phyloP scores from a whole-genome alignment of 129 eudicot genomes.

The sunflower (Helianthus annuus) region DNA sequence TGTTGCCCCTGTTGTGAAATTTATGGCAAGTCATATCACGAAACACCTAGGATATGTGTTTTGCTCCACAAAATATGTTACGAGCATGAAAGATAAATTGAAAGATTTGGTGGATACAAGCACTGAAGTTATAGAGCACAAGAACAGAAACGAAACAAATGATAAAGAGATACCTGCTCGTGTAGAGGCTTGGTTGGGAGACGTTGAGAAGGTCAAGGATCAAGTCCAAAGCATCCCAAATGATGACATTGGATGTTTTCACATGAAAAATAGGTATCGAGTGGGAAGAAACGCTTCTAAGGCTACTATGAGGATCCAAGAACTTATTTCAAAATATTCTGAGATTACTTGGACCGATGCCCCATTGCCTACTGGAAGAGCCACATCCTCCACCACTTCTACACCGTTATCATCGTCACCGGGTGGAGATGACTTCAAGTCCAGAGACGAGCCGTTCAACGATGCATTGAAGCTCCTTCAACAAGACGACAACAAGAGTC shows the following conservation, averaged over 20 bases:
- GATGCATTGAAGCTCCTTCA: conserved; percentile 7
- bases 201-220: conserved; percentile 1
- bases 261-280: conserved; percentile 10
- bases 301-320: background rate
- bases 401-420: background rate
- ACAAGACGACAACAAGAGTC: conserved; percentile 2
- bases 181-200: conserved; percentile 19
- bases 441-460: background rate
- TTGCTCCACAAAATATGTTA: conserved; percentile 1
- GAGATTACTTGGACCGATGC: background rate
- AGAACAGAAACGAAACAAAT: background rate
- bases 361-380: background rate
- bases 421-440: conserved; percentile 1
- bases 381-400: conserved; percentile 6
- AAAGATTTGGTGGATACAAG: background rate
- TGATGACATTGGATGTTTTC: background rate
- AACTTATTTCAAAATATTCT: background rate
- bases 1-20: conserved; percentile 10
- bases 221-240: conserved; percentile 1
- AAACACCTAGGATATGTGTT: conserved; percentile 1
- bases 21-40: background rate
- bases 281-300: background rate
- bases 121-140: conserved; percentile 11
- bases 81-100: background rate
- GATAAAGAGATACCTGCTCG: conserved; percentile 10